phyloP scores from a whole-genome alignment of 2,329 filamentous ascomycete species.

The Fragosphaeria purpurea region DNA sequence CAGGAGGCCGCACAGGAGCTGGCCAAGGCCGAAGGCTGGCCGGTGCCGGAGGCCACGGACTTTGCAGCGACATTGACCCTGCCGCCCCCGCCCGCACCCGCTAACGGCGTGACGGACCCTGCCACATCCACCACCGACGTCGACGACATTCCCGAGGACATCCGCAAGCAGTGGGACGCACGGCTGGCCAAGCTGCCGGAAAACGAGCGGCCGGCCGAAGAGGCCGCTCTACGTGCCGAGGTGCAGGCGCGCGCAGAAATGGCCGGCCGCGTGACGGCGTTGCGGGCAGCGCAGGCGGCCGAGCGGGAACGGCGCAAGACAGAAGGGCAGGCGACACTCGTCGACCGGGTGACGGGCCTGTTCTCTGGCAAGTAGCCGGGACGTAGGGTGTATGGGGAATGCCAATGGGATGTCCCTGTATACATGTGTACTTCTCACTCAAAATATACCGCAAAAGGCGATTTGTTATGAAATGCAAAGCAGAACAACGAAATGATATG shows the following conservation, averaged over 20 bases:
- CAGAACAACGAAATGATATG: too few relatives aligned
- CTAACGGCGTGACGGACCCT: slow-evolving; percentile 8
- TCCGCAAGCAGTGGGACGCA: slow-evolving; percentile 42
- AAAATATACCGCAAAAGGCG: too few relatives aligned
- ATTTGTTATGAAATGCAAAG: too few relatives aligned
- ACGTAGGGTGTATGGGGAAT: too few relatives aligned
- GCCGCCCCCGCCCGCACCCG: slow-evolving; percentile 40
- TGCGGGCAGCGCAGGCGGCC: slow-evolving; percentile 46
- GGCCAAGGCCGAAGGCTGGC: slow-evolving; percentile 52
- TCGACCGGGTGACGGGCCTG: slow-evolving; percentile 28
- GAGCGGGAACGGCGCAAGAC: slow-evolving; percentile 46
- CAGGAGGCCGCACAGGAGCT: slow-evolving; percentile 69
- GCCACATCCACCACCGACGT: slow-evolving; percentile 7
- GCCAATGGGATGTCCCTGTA: too few relatives aligned
- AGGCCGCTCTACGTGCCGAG: slow-evolving; percentile 54
- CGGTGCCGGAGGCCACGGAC: slow-evolving; percentile 31
- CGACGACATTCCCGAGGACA: slow-evolving; percentile 31
- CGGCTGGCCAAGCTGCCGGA: slow-evolving; percentile 47
- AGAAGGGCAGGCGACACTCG: slow-evolving; percentile 38
- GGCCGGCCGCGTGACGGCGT: slow-evolving; percentile 41
- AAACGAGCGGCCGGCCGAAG: slow-evolving; percentile 50
- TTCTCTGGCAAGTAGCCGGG: slow-evolving; percentile 12
- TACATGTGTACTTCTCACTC: too few relatives aligned
- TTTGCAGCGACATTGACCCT: slow-evolving; percentile 15
- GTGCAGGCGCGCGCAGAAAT: slow-evolving; percentile 50